These are phyloP conservation scores for Castanea crenata DNA, from an alignment of 306 rosid species.

Conservation along the genomic window DNA sequence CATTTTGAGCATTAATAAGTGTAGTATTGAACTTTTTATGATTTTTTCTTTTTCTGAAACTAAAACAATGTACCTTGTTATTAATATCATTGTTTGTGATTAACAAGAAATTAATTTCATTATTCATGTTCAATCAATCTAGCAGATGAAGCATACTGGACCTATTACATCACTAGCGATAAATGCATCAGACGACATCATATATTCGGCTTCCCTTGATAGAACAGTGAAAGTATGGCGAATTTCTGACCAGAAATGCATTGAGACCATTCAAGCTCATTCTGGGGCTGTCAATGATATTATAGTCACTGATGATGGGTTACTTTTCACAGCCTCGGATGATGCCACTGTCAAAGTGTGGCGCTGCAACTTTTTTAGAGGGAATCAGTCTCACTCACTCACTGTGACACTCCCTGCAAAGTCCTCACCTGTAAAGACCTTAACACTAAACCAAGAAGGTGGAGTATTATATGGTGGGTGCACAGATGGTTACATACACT, in stretches of 20 bases:
- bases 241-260: constrained; percentile 81
- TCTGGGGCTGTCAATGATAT: constrained; percentile 61
- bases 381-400: constrained; percentile 69
- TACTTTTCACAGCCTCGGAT: constrained; percentile 82
- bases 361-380: constrained; percentile 70
- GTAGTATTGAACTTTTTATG: neutral
- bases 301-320: constrained; percentile 59
- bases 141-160: constrained; percentile 77
- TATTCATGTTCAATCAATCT: neutral
- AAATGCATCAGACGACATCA: constrained; percentile 61
- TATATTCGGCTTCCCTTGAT: constrained; percentile 82
- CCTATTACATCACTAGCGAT: constrained; percentile 79
- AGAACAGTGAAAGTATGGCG: constrained; percentile 86
- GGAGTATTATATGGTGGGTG: constrained; percentile 73
- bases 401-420: constrained; percentile 74
- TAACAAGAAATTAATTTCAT: neutral
- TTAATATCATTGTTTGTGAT: neutral
- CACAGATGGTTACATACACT: constrained; percentile 88
- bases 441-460: constrained; percentile 49
- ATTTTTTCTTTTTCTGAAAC: neutral
- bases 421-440: constrained; percentile 70
- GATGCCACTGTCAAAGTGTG: constrained; percentile 81
- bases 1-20: too few relatives aligned
- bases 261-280: constrained; percentile 86
- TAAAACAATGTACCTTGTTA: too few relatives aligned